A percentile compares a stretch with the other conserved stretches of the same genome.
phyloP scores from a whole-genome alignment of 2,329 filamentous ascomycete genomes.

The Scopulariopsis brevicaulis region DNA sequence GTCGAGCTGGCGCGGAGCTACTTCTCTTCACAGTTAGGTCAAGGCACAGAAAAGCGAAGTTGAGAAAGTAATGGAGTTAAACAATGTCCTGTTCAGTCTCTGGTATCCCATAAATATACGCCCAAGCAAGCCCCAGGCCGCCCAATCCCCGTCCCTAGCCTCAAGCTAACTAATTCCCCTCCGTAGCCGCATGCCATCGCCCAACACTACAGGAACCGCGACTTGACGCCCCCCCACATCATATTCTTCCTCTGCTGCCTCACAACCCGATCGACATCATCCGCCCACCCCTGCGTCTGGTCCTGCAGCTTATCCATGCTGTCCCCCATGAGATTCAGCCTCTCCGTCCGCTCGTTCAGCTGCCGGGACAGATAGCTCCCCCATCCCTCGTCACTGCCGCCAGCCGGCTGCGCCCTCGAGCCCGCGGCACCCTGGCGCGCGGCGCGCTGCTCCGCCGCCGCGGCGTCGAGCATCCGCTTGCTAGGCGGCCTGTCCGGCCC shows the following conservation, averaged over 20 bases:
- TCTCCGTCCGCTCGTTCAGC: constrained; percentile 83
- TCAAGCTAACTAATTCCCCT: too few relatives aligned
- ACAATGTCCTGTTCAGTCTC: too few relatives aligned
- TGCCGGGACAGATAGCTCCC: constrained; percentile 76
- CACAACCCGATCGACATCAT: constrained; percentile 82
- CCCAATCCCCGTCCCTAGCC: too few relatives aligned
- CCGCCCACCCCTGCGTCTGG: constrained; percentile 71
- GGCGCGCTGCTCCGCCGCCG: constrained; percentile 61
- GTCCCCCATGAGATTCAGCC: constrained; percentile 71
- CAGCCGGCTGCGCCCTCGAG: constrained; percentile 12
- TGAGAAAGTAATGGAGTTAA: too few relatives aligned
- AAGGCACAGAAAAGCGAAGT: too few relatives aligned
- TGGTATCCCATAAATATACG: too few relatives aligned
- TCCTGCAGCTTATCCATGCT: constrained; percentile 74
- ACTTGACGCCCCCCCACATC: constrained; percentile 57
- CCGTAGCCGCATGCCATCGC: too few relatives aligned
- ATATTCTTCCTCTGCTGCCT: constrained; percentile 79
- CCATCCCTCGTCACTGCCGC: constrained; percentile 46
- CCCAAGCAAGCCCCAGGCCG: too few relatives aligned
- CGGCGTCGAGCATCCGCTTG: constrained; percentile 76
- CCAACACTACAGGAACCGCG: constrained; percentile 39
- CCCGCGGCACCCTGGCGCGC: constrained; percentile 24
- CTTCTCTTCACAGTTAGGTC: too few relatives aligned
- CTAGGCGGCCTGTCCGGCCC: constrained; percentile 80
- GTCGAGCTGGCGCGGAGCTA: too few relatives aligned